These are phyloP conservation scores for Dothistroma pini DNA, from an alignment of 2,329 filamentous ascomycete genomes.

Conservation along the genomic window DNA sequence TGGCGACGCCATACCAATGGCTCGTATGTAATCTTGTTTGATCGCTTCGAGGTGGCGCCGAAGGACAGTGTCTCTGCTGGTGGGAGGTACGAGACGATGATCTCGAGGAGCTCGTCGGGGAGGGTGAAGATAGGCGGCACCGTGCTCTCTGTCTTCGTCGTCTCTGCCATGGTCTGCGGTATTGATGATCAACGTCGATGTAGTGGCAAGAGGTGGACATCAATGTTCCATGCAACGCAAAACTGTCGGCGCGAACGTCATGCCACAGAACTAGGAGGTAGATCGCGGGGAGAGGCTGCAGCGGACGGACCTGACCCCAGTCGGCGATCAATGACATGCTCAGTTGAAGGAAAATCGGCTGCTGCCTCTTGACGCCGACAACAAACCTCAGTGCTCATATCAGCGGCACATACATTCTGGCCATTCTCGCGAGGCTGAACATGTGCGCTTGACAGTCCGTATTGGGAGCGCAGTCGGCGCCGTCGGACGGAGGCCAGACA, in stretches of 20 bases:
- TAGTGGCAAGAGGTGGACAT: neutral
- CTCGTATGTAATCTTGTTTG: conserved; percentile 64
- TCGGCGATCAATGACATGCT: no score
- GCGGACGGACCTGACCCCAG: no score
- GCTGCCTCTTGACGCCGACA: no score
- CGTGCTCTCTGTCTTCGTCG: neutral
- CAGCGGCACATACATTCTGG: no score
- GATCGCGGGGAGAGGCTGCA: neutral
- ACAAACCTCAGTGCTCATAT: no score
- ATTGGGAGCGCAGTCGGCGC: no score
- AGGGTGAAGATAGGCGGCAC: conserved; percentile 39
- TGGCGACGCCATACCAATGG: conserved; percentile 76
- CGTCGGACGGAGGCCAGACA: no score
- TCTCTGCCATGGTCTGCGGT: neutral
- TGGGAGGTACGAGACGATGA: conserved; percentile 64
- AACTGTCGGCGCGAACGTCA: neutral
- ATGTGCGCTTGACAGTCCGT: neutral
- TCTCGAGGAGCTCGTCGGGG: conserved; percentile 81
- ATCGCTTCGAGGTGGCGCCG: conserved; percentile 59
- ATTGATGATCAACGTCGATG: neutral
- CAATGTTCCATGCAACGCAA: neutral
- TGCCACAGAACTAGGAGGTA: no score
- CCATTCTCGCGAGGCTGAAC: neutral
- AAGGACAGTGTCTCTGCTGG: conserved; percentile 50
- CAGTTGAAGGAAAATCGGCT: no score